Conservation (phyloP, 1,284 basidiomycete species). For the Apiotrichum veenhuisii region DNA sequence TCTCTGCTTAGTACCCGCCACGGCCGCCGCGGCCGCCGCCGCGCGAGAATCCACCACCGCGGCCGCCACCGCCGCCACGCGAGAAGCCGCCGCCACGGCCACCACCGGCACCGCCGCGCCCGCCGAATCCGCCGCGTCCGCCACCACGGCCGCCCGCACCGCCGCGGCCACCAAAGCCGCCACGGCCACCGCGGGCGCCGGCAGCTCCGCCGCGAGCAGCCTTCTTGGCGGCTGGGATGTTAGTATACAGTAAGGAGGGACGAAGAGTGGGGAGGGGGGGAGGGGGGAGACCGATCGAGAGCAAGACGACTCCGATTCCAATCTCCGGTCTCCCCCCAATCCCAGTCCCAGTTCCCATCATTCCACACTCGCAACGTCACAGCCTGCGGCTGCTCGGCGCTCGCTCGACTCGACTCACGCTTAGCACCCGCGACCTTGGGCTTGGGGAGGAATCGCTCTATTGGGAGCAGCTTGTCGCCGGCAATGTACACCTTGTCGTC, state of each 20-base stretch:
- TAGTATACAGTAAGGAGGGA: background rate
- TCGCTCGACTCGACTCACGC: conserved; percentile 52
- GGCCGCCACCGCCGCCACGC: conserved; percentile 9
- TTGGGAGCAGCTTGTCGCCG: conserved; percentile 90
- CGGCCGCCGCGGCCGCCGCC: conserved; percentile 15
- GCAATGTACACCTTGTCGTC: conserved; percentile 98
- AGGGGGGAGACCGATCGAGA: no score
- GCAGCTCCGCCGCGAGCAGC: conserved; percentile 7
- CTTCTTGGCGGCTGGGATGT: background rate
- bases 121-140: conserved; percentile 9
- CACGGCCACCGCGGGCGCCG: conserved; percentile 9
- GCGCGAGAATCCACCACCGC: conserved; percentile 17
- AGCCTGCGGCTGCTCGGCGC: no score
- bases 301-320: no score
- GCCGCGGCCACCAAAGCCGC: background rate
- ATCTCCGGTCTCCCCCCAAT: no score
- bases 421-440: conserved; percentile 71
- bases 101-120: conserved; percentile 14
- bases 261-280: background rate
- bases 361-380: background rate
- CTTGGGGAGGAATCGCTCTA: conserved; percentile 96
- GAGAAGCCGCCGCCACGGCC: conserved; percentile 3
- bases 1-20: conserved; percentile 17
- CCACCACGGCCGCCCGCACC: conserved; percentile 2
- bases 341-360: background rate